Conservation (phyloP, 805 yeast genomes). For the Cyberlindnera euphorbiiphila region DNA sequence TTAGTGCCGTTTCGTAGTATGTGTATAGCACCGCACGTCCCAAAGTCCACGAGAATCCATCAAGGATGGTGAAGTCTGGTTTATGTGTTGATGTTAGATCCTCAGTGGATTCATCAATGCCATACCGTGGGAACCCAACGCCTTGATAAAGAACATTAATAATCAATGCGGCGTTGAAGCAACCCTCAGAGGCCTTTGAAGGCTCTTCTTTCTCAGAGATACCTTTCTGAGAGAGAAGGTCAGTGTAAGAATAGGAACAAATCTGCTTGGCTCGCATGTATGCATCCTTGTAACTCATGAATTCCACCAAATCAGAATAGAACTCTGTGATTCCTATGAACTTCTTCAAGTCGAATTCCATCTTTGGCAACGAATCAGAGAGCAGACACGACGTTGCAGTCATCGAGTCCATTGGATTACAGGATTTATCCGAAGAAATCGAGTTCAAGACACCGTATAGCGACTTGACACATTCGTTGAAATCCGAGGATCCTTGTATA, state of each 20-base stretch:
- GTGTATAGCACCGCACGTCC: constrained; percentile 63
- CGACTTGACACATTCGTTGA: constrained; percentile 41
- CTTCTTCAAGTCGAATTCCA: constrained; percentile 52
- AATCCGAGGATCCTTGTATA: constrained; percentile 52
- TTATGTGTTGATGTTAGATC: constrained; percentile 7
- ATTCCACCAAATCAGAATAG: constrained; percentile 55
- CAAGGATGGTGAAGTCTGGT: constrained; percentile 41
- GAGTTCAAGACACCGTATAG: constrained; percentile 42
- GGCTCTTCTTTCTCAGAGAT: constrained; percentile 30
- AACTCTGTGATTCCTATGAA: constrained; percentile 67
- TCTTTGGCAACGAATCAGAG: constrained; percentile 49
- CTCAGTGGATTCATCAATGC: constrained; percentile 35
- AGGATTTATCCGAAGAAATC: constrained; percentile 22
- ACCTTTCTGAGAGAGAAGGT: constrained; percentile 12
- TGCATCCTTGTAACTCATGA: constrained; percentile 38
- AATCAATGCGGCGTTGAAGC: constrained; percentile 62
- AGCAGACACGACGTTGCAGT: constrained; percentile 43
- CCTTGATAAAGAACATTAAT: constrained; percentile 56
- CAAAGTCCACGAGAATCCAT: constrained; percentile 51
- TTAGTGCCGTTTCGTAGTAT: constrained; percentile 42
- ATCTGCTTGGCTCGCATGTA: constrained; percentile 41
- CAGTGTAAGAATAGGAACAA: constrained; percentile 34
- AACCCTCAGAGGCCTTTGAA: constrained; percentile 47
- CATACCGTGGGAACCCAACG: constrained; percentile 53
- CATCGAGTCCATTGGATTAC: constrained; percentile 19